Evolutionary conservation across 2,329 filamentous ascomycete genomes (phyloP), one percentile per base, ranked within the genome.

Genomic region (Shiraia bambusicola): DNA sequence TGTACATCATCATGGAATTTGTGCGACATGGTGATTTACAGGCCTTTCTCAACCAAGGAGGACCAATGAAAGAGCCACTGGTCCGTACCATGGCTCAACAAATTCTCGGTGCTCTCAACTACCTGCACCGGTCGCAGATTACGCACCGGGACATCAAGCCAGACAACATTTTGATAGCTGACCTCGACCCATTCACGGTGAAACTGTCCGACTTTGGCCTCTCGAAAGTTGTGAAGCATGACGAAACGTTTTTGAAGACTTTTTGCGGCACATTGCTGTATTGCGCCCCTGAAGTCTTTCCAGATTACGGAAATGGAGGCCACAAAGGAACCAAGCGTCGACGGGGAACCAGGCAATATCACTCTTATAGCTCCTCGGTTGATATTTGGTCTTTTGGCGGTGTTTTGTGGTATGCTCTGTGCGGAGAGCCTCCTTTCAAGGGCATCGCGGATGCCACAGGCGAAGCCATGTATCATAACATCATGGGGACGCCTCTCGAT

Each of bases 141-240:
- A 97, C 92, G 0, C 93, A 98, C 70, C 86, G 93, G n/a, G 93
- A 98, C 67, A 90, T 98, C 62, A 98, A 98, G 65, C 93, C 93
- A 0, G 93, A 98, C 74, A 98, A 98, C 61, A 96, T 98, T 47
- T 76, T 98, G 28, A 87, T 97, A 53, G 77, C 83, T 9, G 84
- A 82, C 1, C 66, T 81, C 8, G 75, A 84, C 5, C 90, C 91
- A 0, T 80, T 95, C 34, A 76, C 81, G 11, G 86, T 97, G 56
- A 97, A 98, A 69, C 76, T 98, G 11, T 95, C 93, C 0, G 93
- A 98, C 65, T 98, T 98, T 72, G 93, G 93, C 39, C 73, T 98
- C 4, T 97, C 93, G 2, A 98, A 98, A 66, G 91, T 94, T 67
- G 84, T 95, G 32, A 86, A 90, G 48, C 88, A 88, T 52, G 84